Evolutionary conservation across 2,329 filamentous ascomycete genomes (phyloP), one percentile per base, ranked within the genome.

Genomic region (Trichoderma atroviride): DNA sequence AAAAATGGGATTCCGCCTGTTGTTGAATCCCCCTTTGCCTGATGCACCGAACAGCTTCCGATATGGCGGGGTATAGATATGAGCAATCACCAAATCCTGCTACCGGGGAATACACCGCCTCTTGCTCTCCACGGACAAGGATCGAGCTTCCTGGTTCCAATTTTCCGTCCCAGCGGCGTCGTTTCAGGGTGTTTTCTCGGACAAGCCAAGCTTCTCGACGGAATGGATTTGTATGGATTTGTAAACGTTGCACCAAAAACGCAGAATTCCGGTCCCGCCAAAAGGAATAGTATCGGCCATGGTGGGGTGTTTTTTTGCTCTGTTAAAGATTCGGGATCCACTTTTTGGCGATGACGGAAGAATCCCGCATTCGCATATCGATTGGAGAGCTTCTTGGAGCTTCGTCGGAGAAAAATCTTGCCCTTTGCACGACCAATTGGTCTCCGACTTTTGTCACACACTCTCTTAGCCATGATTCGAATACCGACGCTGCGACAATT

Each of bases 401-500:
- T 50, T 24, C 40, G 47, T 53, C n/a, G 3, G 6, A 27, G 27
- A 40, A 27, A 22, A 43, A 40, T 5, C 24, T 64, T 53, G 13
- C 16, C 40, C 5, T 24, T 37, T 11, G 29, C 27, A 56, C 33
- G 35, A 13, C 37, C 65, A 53, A 62, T 62, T 68, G 19, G 62
- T 27, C 19, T 40, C 43, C 40, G 22, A 35, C 52, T 33, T 29
- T n/a, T 6, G 10, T 9, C 52, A 57, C 47, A 13, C 6, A 53
- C 24, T 19, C 4, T 50, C 37, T 47, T 56, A 1, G 22, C 56
- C 58, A 63, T 66, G 24, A 50, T 70, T 55, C 80, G 84, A 73
- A 77, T 83, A 37, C 81, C 83, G 59, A 78, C 81, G 29, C 79
- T 89, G 50, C 86, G 86, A 50, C 81, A 84, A 70, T 74, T 87